Conservation (phyloP, 257 asterid genomes). For the Scutellaria minor region DNA sequence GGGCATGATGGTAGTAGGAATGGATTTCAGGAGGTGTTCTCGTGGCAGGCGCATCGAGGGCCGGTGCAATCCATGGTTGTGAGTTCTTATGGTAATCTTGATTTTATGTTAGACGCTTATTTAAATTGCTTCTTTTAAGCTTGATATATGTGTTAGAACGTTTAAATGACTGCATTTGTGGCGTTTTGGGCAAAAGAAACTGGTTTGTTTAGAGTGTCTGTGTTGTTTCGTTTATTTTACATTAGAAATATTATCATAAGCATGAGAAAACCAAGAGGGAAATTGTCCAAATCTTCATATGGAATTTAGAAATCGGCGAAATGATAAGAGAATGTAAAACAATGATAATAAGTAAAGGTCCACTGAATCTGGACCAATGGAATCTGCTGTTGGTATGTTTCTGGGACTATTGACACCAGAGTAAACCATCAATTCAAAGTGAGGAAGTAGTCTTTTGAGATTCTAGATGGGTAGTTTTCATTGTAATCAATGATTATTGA, state of each 20-base stretch:
- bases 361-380: conserved; percentile 4
- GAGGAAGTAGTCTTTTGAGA: neutral
- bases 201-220: conserved; percentile 8
- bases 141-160: conserved; percentile 6
- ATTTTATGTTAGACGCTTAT: conserved; percentile 3
- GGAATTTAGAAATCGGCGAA: neutral
- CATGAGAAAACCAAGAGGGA: neutral
- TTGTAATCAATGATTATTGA: neutral
- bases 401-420: conserved; percentile 1
- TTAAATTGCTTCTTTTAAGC: conserved; percentile 21
- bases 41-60: conserved; percentile 94
- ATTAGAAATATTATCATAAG: neutral
- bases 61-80: conserved; percentile 85
- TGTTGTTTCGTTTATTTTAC: conserved; percentile 25
- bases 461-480: neutral
- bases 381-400: neutral
- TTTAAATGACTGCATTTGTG: conserved; percentile 18
- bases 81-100: conserved; percentile 73
- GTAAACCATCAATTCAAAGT: conserved; percentile 6
- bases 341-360: neutral
- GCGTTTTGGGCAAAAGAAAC: conserved; percentile 14
- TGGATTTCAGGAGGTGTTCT: conserved; percentile 62
- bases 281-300: conserved; percentile 8
- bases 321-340: neutral
- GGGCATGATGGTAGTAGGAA: conserved; percentile 39